Conservation (phyloP, 768 basidiomycete species). For the Mycena latifolia region DNA sequence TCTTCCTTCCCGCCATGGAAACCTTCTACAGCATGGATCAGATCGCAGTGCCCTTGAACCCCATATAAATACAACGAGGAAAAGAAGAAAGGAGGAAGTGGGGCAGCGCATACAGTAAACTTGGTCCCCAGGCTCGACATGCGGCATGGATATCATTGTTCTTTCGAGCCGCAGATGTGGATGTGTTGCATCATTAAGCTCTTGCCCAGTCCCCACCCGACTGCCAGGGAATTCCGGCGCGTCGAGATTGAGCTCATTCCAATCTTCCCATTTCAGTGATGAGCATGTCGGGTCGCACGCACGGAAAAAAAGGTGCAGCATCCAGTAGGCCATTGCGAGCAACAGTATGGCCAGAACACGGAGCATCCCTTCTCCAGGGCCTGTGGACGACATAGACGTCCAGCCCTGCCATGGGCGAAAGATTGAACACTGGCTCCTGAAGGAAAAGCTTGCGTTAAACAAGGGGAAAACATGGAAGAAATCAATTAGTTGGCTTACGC, state of each 20-base stretch:
- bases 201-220: slow-evolving; percentile 65
- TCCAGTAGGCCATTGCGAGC: slow-evolving; percentile 68
- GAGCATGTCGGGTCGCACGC: slow-evolving; percentile 40
- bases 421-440: slow-evolving; percentile 64
- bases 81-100: slow-evolving; percentile 57
- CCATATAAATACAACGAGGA: neutral
- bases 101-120: slow-evolving; percentile 61
- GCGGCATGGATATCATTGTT: slow-evolving; percentile 71
- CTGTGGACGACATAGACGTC: slow-evolving; percentile 67
- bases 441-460: too few relatives aligned
- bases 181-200: slow-evolving; percentile 67
- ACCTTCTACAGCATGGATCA: slow-evolving; percentile 67
- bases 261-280: slow-evolving; percentile 60
- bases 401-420: slow-evolving; percentile 72
- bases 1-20: slow-evolving; percentile 60
- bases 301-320: slow-evolving; percentile 78
- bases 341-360: slow-evolving; percentile 68
- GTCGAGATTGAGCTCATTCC: slow-evolving; percentile 67
- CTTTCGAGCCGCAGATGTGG: slow-evolving; percentile 69
- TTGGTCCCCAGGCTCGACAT: slow-evolving; percentile 56
- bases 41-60: slow-evolving; percentile 65
- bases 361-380: slow-evolving; percentile 72
- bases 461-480: too few relatives aligned
- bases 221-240: slow-evolving; percentile 67
- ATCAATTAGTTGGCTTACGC: slow-evolving; percentile 59